These are phyloP conservation scores for Linum lewisii DNA, from an alignment of 345 rosid species.

Conservation along the genomic window DNA sequence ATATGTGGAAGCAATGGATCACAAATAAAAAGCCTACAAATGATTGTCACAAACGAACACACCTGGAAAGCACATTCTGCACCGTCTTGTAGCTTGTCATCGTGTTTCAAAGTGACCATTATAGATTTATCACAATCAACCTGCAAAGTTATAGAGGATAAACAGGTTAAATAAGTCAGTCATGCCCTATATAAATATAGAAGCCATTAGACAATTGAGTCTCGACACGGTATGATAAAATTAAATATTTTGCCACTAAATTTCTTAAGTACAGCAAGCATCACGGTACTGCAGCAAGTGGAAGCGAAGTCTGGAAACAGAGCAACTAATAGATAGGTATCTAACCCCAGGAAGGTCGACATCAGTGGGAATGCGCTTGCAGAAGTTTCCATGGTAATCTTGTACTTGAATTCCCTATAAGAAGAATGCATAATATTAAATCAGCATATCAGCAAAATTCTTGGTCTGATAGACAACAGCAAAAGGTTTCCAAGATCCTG, in stretches of 20 bases:
- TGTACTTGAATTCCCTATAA: slow-evolving; percentile 94
- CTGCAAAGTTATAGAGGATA: slow-evolving; percentile 31
- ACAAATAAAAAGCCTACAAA: not conserved
- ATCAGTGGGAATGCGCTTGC: slow-evolving; percentile 94
- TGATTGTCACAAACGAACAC: slow-evolving; percentile 8
- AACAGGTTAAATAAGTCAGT: slow-evolving; percentile 11
- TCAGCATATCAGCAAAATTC: not conserved
- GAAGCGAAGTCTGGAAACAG: not conserved
- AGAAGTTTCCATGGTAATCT: slow-evolving; percentile 88
- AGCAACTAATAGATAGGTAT: slow-evolving; percentile 7
- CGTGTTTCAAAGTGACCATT: slow-evolving; percentile 88
- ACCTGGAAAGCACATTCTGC: slow-evolving; percentile 96
- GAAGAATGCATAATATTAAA: slow-evolving; percentile 7
- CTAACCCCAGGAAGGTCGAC: slow-evolving; percentile 90
- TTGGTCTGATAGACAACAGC: not conserved
- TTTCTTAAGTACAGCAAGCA: not conserved
- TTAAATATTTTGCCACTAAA: not conserved
- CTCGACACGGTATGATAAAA: no score
- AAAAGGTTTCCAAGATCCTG: not conserved
- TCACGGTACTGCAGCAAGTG: not conserved
- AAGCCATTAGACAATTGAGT: no score
- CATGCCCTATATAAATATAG: not conserved
- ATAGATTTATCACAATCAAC: slow-evolving; percentile 90
- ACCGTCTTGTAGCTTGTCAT: slow-evolving; percentile 91
- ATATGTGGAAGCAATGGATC: not conserved